Conservation (phyloP, 2,329 filamentous ascomycete species). For the Fusarium foetens region DNA sequence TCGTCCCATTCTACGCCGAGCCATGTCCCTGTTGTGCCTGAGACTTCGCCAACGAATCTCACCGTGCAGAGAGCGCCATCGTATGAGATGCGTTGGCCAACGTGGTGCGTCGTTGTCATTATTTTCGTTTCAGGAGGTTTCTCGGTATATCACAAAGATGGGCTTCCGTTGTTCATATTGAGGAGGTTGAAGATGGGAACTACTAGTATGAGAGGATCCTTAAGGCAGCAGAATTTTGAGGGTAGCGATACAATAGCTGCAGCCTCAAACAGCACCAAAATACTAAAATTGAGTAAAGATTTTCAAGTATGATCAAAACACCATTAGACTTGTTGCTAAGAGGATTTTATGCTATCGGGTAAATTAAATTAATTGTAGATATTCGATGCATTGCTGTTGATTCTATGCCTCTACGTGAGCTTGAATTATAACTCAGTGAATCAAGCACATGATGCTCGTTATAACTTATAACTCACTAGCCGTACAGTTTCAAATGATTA, state of each 20-base stretch:
- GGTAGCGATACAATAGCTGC: not conserved
- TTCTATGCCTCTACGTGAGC: accelerated
- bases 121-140: not conserved
- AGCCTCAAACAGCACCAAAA: not conserved
- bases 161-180: not conserved
- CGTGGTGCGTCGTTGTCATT: slow-evolving; percentile 56
- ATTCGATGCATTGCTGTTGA: too few relatives aligned
- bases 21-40: slow-evolving; percentile 82
- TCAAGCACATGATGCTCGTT: too few relatives aligned
- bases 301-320: not conserved
- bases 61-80: slow-evolving; percentile 83
- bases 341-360: not conserved
- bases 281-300: not conserved
- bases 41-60: slow-evolving; percentile 81
- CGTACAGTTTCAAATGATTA: not conserved
- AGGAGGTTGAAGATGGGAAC: not conserved
- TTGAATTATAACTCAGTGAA: not conserved
- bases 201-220: not conserved
- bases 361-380: not conserved
- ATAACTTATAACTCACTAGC: not conserved
- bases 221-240: slow-evolving; percentile 33
- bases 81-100: slow-evolving; percentile 84
- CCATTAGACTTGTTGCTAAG: not conserved
- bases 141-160: not conserved
- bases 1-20: slow-evolving; percentile 98